Conservation (phyloP, 805 yeast genomes). For the Candida namnaoensis region DNA sequence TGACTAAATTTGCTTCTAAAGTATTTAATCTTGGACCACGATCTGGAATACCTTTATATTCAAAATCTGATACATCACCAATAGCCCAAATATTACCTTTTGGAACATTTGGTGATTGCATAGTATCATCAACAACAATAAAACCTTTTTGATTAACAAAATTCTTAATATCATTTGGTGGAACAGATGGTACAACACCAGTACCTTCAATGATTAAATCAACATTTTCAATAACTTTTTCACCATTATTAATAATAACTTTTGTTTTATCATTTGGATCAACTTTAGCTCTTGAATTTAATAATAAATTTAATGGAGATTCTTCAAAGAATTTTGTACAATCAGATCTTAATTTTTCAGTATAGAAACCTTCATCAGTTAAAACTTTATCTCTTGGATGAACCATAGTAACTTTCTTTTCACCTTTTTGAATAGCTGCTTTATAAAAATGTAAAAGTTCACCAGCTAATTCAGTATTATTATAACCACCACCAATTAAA, state of each 20-base stretch:
- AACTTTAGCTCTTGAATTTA: constrained; percentile 5
- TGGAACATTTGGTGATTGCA: constrained; percentile 10
- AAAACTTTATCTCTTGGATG: constrained; percentile 12
- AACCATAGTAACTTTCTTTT: constrained; percentile 15
- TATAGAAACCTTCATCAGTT: constrained; percentile 5
- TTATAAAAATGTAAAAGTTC: constrained; percentile 14
- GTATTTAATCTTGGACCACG: not conserved
- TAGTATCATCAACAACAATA: constrained; percentile 13
- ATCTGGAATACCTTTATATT: constrained; percentile 12
- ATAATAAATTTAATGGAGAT: constrained; percentile 4
- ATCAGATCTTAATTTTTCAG: constrained; percentile 3
- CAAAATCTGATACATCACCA: constrained; percentile 22
- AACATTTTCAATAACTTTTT: constrained; percentile 5
- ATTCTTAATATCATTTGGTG: constrained; percentile 7
- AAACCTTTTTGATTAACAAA: constrained; percentile 9
- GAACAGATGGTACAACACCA: constrained; percentile 16
- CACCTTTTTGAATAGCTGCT: constrained; percentile 6
- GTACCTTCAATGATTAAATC: constrained; percentile 10
- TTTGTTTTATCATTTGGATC: constrained; percentile 3
- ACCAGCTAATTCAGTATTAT: constrained; percentile 20
- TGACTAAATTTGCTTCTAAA: no score
- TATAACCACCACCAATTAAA: constrained; percentile 22
- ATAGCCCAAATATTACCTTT: constrained; percentile 21
- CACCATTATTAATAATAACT: constrained; percentile 1
- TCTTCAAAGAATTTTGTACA: constrained; percentile 5